phyloP scores from a whole-genome alignment of 1,284 basidiomycete species.

The Leccinum griseonigrum region DNA sequence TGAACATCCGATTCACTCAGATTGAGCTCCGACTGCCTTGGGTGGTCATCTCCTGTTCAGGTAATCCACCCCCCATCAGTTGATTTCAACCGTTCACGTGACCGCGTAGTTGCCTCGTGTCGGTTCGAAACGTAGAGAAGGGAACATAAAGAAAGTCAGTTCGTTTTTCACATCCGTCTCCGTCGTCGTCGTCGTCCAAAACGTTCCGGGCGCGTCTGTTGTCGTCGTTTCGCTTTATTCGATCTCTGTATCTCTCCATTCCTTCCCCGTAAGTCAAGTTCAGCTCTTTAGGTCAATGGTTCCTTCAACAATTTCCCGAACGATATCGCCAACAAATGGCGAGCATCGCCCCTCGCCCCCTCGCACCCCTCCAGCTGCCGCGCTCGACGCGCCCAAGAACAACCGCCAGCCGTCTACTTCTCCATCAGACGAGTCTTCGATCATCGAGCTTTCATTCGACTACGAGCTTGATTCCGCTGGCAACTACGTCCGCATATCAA shows the following conservation, averaged over 20 bases:
- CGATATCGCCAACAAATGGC: constrained; percentile 31
- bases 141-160: constrained; percentile 29
- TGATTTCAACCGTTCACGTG: constrained; percentile 30
- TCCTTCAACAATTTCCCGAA: constrained; percentile 22
- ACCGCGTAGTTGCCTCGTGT: constrained; percentile 36
- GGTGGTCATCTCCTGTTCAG: too few species aligned
- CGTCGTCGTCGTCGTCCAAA: constrained; percentile 10
- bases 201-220: constrained; percentile 21
- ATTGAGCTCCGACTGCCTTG: too few species aligned
- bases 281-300: constrained; percentile 18
- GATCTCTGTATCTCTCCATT: constrained; percentile 1
- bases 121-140: constrained; percentile 28
- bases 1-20: too few species aligned
- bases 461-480: constrained; percentile 61
- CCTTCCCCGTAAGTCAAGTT: constrained; percentile 17
- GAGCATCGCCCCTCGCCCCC: constrained; percentile 33
- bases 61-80: background rate
- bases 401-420: constrained; percentile 39
- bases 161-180: constrained; percentile 13
- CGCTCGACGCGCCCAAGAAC: constrained; percentile 31
- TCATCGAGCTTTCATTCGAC: constrained; percentile 70
- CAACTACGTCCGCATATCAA: constrained; percentile 54
- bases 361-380: constrained; percentile 26
- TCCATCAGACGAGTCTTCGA: constrained; percentile 56
- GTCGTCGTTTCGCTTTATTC: constrained; percentile 5